Base-by-base conservation (phyloP, 2,329 filamentous ascomycete genomes). In the Thelonectria rubi region DNA sequence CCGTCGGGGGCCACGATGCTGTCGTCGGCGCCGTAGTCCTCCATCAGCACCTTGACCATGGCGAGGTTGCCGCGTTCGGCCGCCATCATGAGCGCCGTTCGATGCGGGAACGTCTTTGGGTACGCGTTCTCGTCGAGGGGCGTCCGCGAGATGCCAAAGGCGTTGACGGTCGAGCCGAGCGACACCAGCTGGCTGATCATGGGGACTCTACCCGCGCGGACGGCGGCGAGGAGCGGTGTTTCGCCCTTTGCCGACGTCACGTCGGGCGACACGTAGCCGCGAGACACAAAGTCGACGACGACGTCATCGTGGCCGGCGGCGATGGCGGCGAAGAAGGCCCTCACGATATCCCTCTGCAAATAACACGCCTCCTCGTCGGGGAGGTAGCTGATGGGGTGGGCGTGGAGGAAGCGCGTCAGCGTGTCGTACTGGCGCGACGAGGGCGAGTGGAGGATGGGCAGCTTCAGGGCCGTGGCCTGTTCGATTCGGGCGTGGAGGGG, bases 81-180 rank as follows among this genome's bases (percentile, higher is more conserved):
- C 2, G 81, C 82, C 0, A 77, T 67, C 75, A 81, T 79, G 8
- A 84, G 70, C 2, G 82, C 75, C 0, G 81, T 83, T n/a, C 81
- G 76, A 37, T 69, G 20, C 30, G 24, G 62, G 46, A 24, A 51
- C 72, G 75, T 66, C 71, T 7, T 6, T 2, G 18, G 17, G 18
- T 34, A 40, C 1, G 21, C 15, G 9, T 11, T n/a, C 10, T 18
- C 3, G 17, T n/a, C 14, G 24, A 11, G 9, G 3, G 24, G 20
- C 15, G 37, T 26, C 9, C 6, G 11, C 17, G 46, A n/a, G 42
- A 6, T 5, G 20, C 74, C 74, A 34, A 69, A 72, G 7, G 37
- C 55, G 60, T 80, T 65, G 32, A 78, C 71, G 1, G 64, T 67
- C 3, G 79, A 78, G 20, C 79, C 79, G 6, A 79, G 74, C 0